Conservation (phyloP, 2,329 filamentous ascomycete genomes). For the Talaromyces pinophilus region DNA sequence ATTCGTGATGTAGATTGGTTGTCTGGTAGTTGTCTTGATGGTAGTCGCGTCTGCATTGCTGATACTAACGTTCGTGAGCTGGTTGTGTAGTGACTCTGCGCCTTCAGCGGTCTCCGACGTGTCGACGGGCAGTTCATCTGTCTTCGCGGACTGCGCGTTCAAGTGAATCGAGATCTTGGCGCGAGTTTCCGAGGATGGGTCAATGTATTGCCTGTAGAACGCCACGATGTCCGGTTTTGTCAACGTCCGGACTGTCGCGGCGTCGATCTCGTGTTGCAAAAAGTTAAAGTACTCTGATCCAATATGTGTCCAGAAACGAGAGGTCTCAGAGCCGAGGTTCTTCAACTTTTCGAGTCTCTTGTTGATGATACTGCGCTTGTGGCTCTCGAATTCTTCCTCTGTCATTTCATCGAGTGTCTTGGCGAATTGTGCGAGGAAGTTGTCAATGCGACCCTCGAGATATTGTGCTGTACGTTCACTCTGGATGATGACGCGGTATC, state of each 20-base stretch:
- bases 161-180: slow-evolving; percentile 86
- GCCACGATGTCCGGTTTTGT: slow-evolving; percentile 77
- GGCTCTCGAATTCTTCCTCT: slow-evolving; percentile 80
- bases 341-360: slow-evolving; percentile 88
- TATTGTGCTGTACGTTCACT: slow-evolving; percentile 84
- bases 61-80: slow-evolving; percentile 27
- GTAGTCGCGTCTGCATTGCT: slow-evolving; percentile 34
- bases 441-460: slow-evolving; percentile 82
- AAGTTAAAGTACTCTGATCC: slow-evolving; percentile 87
- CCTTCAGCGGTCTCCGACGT: slow-evolving; percentile 36
- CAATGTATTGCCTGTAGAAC: slow-evolving; percentile 76
- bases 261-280: slow-evolving; percentile 76
- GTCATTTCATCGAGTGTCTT: slow-evolving; percentile 72
- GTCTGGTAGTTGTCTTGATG: slow-evolving; percentile 34
- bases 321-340: slow-evolving; percentile 83
- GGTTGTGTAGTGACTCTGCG: slow-evolving; percentile 33
- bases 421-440: slow-evolving; percentile 71
- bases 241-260: slow-evolving; percentile 69
- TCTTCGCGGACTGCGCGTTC: slow-evolving; percentile 66
- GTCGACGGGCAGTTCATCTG: slow-evolving; percentile 29
- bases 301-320: slow-evolving; percentile 82
- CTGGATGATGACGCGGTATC: slow-evolving; percentile 88
- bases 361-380: slow-evolving; percentile 86
- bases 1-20: slow-evolving; percentile 67
- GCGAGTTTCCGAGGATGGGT: slow-evolving; percentile 69